Evolutionary conservation across 306 rosid species (phyloP), one percentile per base, ranked within the genome.

Genomic region (Cucumis hystrix): DNA sequence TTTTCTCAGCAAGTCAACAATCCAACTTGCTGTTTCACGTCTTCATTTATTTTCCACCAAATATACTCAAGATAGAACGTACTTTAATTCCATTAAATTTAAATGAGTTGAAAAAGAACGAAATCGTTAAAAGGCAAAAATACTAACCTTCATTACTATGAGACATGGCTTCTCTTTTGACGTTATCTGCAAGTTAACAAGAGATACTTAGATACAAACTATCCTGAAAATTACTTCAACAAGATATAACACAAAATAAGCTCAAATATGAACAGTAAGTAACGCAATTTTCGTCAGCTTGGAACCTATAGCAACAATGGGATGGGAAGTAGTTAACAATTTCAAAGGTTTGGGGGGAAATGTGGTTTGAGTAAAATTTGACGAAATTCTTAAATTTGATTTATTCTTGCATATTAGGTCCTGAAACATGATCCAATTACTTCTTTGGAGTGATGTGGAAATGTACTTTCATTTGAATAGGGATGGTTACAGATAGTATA

Each of bases 101-200:
- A 11, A 56, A 21, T 6, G 63, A n/a, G 65, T 11, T 57, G 28
- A 8, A 37, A 23, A 55, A 43, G n/a, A 18, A 62, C 35, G 64
- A 57, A 49, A 56, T 45, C 75, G 30, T 41, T 65, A 16, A 25
- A 79, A 81, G 72, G 64, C 35, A 63, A 17, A 39, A 66, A 80
- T 28, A 85, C 95, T 81, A 54, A 94, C 98, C 97, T 7, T 87
- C 85, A 83, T 87, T 52, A 85, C 86, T 63, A 87, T 90, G 69
- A 81, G 91, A 80, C 92, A 88, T 84, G 87, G 88, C 84, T 88
- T 90, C 79, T 83, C 87, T 41, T 84, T 47, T n/a, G 88, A 67
- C 77, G 82, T 90, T 23, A 83, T 83, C 98, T 92, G 95, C 86
- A 74, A 37, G 64, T 8, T 66, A 37, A 66, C 55, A 68, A 81